Evolutionary conservation across 2,329 filamentous ascomycete genomes (phyloP).

Genomic region (Stachybotrys elegans): DNA sequence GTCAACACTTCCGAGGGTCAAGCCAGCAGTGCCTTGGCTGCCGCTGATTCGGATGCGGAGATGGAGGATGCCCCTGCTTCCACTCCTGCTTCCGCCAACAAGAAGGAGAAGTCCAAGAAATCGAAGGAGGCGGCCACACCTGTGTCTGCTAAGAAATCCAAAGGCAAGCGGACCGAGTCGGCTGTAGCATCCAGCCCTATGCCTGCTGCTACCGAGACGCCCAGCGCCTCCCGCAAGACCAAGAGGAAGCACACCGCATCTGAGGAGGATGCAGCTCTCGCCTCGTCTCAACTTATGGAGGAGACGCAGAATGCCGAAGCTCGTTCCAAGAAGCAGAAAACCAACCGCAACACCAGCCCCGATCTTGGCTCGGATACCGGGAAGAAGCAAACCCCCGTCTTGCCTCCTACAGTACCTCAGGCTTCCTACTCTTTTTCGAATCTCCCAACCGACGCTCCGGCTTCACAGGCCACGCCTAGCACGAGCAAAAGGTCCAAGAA

Average conservation of each 20-base stretch:
- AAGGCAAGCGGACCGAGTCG: conserved; percentile 22
- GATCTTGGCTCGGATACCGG: conserved; percentile 26
- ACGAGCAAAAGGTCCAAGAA: conserved; percentile 17
- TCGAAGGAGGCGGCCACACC: conserved; percentile 14
- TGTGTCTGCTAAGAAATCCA: conserved; percentile 19
- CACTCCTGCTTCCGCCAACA: conserved; percentile 14
- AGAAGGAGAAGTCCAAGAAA: conserved; percentile 29
- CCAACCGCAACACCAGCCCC: conserved; percentile 23
- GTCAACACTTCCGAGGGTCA: conserved; percentile 29
- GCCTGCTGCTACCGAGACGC: conserved; percentile 9
- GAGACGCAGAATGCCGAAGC: conserved; percentile 29
- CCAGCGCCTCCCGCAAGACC: conserved; percentile 23
- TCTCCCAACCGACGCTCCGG: conserved; percentile 14
- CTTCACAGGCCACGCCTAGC: conserved; percentile 14
- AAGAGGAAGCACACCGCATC: conserved; percentile 31
- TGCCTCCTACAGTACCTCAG: conserved; percentile 24
- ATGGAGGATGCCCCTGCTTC: conserved; percentile 35
- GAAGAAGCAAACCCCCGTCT: conserved; percentile 28
- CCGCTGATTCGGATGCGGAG: conserved; percentile 38
- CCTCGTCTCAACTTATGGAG: conserved; percentile 27
- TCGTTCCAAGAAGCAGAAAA: conserved; percentile 38
- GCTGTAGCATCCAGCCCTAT: conserved; percentile 7
- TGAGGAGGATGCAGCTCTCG: conserved; percentile 31
- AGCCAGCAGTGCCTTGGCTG: conserved; percentile 40
- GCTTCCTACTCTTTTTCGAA: conserved; percentile 12